Evolutionary conservation across 2,329 filamentous ascomycete species (phyloP), one percentile per base, ranked within the genome.

Genomic region (Cordyceps militaris): DNA sequence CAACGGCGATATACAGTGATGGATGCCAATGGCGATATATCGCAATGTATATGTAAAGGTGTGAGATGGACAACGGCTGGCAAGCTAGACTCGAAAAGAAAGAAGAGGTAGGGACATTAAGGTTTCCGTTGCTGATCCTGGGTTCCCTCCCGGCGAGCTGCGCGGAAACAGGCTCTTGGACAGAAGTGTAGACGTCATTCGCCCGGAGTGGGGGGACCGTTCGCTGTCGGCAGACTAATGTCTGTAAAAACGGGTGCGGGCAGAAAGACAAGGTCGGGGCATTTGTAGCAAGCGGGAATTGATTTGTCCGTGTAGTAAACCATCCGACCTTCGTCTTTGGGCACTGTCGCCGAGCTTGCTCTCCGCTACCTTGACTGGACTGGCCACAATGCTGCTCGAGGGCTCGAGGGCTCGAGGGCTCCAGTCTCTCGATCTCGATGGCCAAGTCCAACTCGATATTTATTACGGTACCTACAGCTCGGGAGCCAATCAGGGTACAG

Each of bases 141-240:
- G 50, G 38, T 19, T 43, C 21, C 48, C 13, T 40, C 48, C 3
- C n/a, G 24, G 13, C 23, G 19, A 54, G 51, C 26, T 54, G 34
- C 8, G 19, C 42, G 9, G 52, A 55, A 55, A 55, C 52, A 47
- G 43, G 52, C 40, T 34, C 3, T 36, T 36, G 19, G 5, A 44
- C 28, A 44, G 40, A 54, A 49, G 24, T 56, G 53, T 49, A 56
- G 34, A 56, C 53, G 53, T 56, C 53, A 56, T 56, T 49, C 42
- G 14, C 16, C 30, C 34, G 44, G 11, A 47, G 44, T 36, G 43
- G 44, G 44, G 44, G 34, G 23, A 13, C 36, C 16, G 23, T 28
- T n/a, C 16, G 47, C 21, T 24, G 30, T 19, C 14, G 13, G 19
- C 21, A 24, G 30, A 10, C 32, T 10, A 36, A 3, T 34, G 47